Base-by-base conservation (phyloP, 2,329 filamentous ascomycete species). In the Ophiosphaerella narmari region DNA sequence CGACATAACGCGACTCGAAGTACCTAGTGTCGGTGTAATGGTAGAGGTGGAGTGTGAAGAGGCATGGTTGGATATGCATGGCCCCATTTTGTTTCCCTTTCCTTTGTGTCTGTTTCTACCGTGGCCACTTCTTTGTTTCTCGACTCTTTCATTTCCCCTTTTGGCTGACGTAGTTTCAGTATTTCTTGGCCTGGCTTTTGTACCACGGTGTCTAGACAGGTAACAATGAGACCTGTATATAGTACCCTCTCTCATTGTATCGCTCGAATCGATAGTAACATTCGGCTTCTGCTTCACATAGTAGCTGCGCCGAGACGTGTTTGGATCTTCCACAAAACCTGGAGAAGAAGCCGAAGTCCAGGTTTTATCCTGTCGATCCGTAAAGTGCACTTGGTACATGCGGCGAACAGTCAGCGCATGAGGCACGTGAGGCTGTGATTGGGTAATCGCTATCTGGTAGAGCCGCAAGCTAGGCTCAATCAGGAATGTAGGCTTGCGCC, bases 391-490 rank as follows among this genome's bases (percentile, higher is more conserved):
- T 29, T 29, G 11, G 11, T 7, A 29, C 48, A 33, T 34, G 46
- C 48, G 49, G 50, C 36, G 34, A 38, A 38, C 41, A 50, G 29
- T 32, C 44, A 44, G 47, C 51, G 34, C 31, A 40, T 13, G 39
- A 39, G 41, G 53, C 66, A 68, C 66, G 65, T 68, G 66, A 58
- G 46, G n/a, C 12, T 39, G 42, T 63, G 54, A 67, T 62, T 67
- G 64, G 66, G 18, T 48, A 46, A 29, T 49, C 55, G 57, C 59
- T 67, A 67, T 67, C 65, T 59, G 52, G 51, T 23, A 50, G 50
- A 38, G 38, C 35, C 39, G 33, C 32, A 42, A 46, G 44, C 43
- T 48, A 54, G 47, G 21, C 54, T 49, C 6, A 21, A 56, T 57
- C 29, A 66, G 63, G 65, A 53, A 68, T 62, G 63, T 67, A 48